Base-by-base conservation (phyloP, 2,329 filamentous ascomycete genomes). In the Pyrenochaeta sp. region DNA sequence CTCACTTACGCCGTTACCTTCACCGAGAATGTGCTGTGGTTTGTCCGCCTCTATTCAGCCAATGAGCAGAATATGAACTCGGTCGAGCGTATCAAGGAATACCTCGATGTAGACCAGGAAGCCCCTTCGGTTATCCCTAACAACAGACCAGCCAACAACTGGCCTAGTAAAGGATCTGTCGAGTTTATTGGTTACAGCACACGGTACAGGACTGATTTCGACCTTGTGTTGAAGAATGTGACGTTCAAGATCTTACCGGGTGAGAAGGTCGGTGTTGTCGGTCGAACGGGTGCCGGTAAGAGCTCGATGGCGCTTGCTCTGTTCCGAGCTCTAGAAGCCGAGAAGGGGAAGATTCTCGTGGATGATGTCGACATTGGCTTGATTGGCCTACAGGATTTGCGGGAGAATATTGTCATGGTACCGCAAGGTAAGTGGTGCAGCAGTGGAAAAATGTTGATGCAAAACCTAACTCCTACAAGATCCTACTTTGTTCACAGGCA, bases 31-130 rank as follows among this genome's bases (percentile, higher is more conserved):
- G 88, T 99, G 6, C 76, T 99, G 13, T 99, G 94, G 94, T 85
- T 97, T 41, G 92, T 99, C 20, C 87, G 94, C 32, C 80, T 96
- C 10, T 99, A 99, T 69, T 88, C 92, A 0, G 85, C 89, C 66
- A 96, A 97, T 63, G 94, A 99, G 74, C 94, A 99, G 73, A 97
- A 96, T 74, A 97, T 99, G 94, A 99, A 99, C 74, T 93, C 93
- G 3, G 92, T 97, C 35, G 94, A 99, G 74, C 89, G 94, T 64
- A 87, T 99, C 66, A 95, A 96, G 76, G 94, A 99, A 69, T 99
- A 97, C 66, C 82, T 97, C 23, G 90, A 97, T 30, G 89, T 99
- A 1, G 93, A 97, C 60, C 93, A 96, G 69, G 94, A 99, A 74
- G 92, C 94, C 1, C 78, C 82, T 0, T 80, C 89, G 1, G 77